A percentile compares a stretch with the other conserved stretches of the same genome.
phyloP scores from a whole-genome alignment of 768 basidiomycete species.

The Clavaria fumosa region DNA sequence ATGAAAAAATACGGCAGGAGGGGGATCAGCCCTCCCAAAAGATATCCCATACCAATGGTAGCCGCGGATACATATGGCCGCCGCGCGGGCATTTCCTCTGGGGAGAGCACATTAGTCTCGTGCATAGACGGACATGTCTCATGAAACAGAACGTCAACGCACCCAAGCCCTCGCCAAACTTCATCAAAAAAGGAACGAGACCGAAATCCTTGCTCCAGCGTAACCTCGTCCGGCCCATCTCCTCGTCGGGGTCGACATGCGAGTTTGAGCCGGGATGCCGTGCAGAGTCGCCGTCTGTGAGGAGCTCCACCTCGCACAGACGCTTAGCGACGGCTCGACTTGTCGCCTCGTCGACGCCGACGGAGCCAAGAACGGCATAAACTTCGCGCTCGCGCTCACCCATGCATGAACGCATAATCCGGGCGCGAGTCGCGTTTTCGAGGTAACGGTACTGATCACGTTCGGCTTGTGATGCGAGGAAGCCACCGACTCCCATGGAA shows the following conservation, averaged over 20 bases:
- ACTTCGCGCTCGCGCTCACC: constrained; percentile 98
- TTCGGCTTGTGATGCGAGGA: constrained; percentile 93
- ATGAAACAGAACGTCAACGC: constrained; percentile 17
- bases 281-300: constrained; percentile 15
- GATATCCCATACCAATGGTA: constrained; percentile 91
- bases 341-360: constrained; percentile 77
- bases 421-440: constrained; percentile 52
- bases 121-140: background rate
- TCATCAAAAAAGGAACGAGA: constrained; percentile 83
- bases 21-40: constrained; percentile 86
- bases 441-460: constrained; percentile 87
- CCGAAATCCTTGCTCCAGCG: constrained; percentile 71
- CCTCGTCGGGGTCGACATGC: constrained; percentile 28
- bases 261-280: constrained; percentile 11
- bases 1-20: constrained; percentile 90
- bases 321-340: constrained; percentile 66
- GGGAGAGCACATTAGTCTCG: constrained; percentile 1
- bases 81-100: constrained; percentile 78
- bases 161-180: constrained; percentile 91
- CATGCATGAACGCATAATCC: constrained; percentile 78
- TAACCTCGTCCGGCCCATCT: constrained; percentile 28
- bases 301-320: constrained; percentile 52
- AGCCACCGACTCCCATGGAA: constrained; percentile 97
- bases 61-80: constrained; percentile 83
- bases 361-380: constrained; percentile 67